Percentiles rank a stretch among this genome's conserved stretches.
These are phyloP conservation scores for Gossypium schwendimanii DNA, from an alignment of 441 rosid genomes.

Conservation along the genomic window DNA sequence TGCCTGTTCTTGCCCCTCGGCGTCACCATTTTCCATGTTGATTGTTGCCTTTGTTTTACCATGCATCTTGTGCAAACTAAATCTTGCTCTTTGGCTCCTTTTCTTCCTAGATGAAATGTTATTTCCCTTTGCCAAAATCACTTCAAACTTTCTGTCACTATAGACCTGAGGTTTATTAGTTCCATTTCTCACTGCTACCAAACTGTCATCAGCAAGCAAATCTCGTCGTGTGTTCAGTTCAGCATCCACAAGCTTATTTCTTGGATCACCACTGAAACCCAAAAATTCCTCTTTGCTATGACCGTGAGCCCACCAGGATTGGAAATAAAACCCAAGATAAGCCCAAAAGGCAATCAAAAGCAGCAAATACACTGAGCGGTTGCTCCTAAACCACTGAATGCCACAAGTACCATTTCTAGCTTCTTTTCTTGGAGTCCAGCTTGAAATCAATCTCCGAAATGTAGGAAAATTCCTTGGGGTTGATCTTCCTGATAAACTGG, in stretches of 20 bases:
- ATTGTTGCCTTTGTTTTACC: slow-evolving; percentile 34
- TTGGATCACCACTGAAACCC: slow-evolving; percentile 51
- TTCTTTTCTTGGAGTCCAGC: slow-evolving; percentile 82
- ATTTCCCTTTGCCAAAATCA: slow-evolving; percentile 42
- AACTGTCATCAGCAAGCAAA: slow-evolving; percentile 48
- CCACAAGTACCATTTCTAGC: slow-evolving; percentile 49
- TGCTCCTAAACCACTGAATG: slow-evolving; percentile 68
- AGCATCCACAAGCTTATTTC: slow-evolving; percentile 27
- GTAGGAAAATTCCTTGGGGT: slow-evolving; percentile 71
- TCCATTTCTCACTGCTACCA: slow-evolving; percentile 32
- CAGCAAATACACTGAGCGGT: slow-evolving; percentile 68
- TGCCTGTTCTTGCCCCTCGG: slow-evolving; percentile 51
- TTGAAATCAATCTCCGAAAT: slow-evolving; percentile 48
- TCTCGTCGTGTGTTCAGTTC: slow-evolving; percentile 32
- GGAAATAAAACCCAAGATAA: slow-evolving; percentile 85
- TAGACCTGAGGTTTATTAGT: slow-evolving; percentile 27
- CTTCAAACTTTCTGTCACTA: slow-evolving; percentile 39
- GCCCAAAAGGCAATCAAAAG: slow-evolving; percentile 88
- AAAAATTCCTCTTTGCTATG: slow-evolving; percentile 60
- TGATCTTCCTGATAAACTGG: slow-evolving; percentile 63
- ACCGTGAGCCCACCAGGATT: slow-evolving; percentile 95
- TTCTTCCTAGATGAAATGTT: slow-evolving; percentile 27
- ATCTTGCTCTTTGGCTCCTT: slow-evolving; percentile 41
- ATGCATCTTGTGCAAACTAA: slow-evolving; percentile 38
- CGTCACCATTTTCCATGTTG: slow-evolving; percentile 29